These are phyloP conservation scores for Emericellopsis terricola DNA, from an alignment of 495 filamentous ascomycete genomes.

Conservation along the genomic window DNA sequence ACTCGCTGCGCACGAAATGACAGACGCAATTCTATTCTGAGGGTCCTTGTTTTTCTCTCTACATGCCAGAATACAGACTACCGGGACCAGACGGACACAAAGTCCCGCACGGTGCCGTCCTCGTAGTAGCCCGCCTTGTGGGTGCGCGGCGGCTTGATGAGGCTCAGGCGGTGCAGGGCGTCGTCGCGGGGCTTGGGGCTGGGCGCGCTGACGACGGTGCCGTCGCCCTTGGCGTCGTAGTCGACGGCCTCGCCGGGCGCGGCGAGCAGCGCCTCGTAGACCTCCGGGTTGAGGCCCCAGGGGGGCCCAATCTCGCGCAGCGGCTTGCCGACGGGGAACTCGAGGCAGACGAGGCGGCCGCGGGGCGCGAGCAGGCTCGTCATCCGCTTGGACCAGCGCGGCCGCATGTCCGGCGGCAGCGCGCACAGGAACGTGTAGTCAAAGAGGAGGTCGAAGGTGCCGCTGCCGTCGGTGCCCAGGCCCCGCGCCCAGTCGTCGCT, in stretches of 20 bases:
- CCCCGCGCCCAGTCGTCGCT: slow-evolving; percentile 36
- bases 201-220: slow-evolving; percentile 28
- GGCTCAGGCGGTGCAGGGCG: slow-evolving; percentile 39
- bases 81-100: slow-evolving; percentile 32
- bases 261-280: slow-evolving; percentile 49
- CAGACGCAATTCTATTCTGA: slow-evolving; percentile 1
- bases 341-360: slow-evolving; percentile 55
- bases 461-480: slow-evolving; percentile 18
- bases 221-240: slow-evolving; percentile 41
- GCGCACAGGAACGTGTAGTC: slow-evolving; percentile 85
- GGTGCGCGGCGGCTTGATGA: slow-evolving; percentile 50
- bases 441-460: slow-evolving; percentile 58
- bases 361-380: slow-evolving; percentile 40
- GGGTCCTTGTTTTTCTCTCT: background rate
- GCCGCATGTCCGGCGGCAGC: slow-evolving; percentile 42
- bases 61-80: background rate
- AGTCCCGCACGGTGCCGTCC: slow-evolving; percentile 40
- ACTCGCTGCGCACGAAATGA: slow-evolving; percentile 46
- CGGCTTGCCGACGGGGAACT: slow-evolving; percentile 60
- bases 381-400: slow-evolving; percentile 52
- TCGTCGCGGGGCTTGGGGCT: slow-evolving; percentile 18
- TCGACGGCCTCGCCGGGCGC: slow-evolving; percentile 45
- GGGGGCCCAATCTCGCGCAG: slow-evolving; percentile 48
- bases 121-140: slow-evolving; percentile 33
- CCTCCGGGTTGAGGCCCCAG: slow-evolving; percentile 38